phyloP scores from a whole-genome alignment of 116 monocot species.

The Phalaenopsis hybrid region DNA sequence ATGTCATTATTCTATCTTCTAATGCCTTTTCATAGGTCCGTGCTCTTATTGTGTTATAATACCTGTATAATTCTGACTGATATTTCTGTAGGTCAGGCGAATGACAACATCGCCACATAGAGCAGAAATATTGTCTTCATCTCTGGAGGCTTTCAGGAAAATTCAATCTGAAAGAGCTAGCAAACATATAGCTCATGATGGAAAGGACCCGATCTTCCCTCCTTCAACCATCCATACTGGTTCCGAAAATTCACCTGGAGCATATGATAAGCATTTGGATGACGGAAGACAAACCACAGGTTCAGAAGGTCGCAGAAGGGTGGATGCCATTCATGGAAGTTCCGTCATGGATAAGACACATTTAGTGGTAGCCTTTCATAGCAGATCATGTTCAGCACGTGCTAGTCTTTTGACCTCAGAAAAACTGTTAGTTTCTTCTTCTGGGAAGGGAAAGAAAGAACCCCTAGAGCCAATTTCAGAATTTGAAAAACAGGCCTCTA shows the following conservation, averaged over 20 bases:
- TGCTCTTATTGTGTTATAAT: not conserved
- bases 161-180: conserved; percentile 63
- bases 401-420: conserved; percentile 14
- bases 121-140: conserved; percentile 95
- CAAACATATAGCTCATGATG: conserved; percentile 29
- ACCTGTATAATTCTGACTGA: conserved; percentile 1
- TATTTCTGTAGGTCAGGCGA: conserved; percentile 65
- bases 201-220: conserved; percentile 16
- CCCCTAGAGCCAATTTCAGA: conserved; percentile 41
- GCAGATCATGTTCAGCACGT: conserved; percentile 12
- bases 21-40: not conserved
- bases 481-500: conserved; percentile 37
- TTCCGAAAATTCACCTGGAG: conserved; percentile 13
- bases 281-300: conserved; percentile 13
- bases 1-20: not conserved
- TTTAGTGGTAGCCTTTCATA: conserved; percentile 15
- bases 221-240: conserved; percentile 10
- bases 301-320: conserved; percentile 25
- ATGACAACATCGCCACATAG: conserved; percentile 91
- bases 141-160: conserved; percentile 90
- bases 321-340: conserved; percentile 20
- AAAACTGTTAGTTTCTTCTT: conserved; percentile 14
- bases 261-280: conserved; percentile 9
- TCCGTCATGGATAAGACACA: conserved; percentile 23
- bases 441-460: conserved; percentile 32